Evolutionary conservation across 2,329 filamentous ascomycete species (phyloP).

Genomic region (Hysterium pulicare): DNA sequence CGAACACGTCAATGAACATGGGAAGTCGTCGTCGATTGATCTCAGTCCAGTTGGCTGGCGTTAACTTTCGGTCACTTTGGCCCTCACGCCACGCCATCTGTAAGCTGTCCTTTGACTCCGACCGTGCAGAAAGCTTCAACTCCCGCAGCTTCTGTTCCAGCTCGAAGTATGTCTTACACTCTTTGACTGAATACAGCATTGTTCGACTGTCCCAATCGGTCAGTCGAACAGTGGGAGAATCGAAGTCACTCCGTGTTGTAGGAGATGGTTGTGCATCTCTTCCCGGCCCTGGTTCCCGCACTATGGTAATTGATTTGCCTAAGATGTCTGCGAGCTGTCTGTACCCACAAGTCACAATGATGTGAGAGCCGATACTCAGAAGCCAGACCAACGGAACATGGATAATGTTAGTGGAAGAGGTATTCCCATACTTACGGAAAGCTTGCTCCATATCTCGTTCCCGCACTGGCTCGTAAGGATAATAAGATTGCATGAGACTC

Average conservation of each 20-base stretch:
- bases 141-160: constrained; percentile 26
- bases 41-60: constrained; percentile 17
- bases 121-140: constrained; percentile 7
- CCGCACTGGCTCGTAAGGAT: constrained; percentile 27
- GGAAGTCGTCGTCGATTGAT: constrained; percentile 14
- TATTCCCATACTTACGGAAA: constrained; percentile 18
- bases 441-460: constrained; percentile 31
- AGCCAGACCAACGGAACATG: constrained; percentile 31
- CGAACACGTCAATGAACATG: constrained; percentile 20
- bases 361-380: constrained; percentile 22
- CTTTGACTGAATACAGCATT: constrained; percentile 16
- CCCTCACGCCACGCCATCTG: constrained; percentile 8
- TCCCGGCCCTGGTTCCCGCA: constrained; percentile 14
- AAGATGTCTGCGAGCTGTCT: constrained; percentile 17
- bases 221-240: constrained; percentile 16
- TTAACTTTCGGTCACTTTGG: constrained; percentile 9
- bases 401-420: constrained; percentile 14
- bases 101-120: constrained; percentile 1
- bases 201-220: constrained; percentile 19
- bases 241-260: no score
- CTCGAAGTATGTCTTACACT: constrained; percentile 29
- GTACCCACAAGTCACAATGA: constrained; percentile 29
- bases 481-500: constrained; percentile 31
- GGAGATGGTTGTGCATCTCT: neutral
- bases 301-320: constrained; percentile 23